Evolutionary conservation across 257 asterid species (phyloP).

Genomic region (Handroanthus guayacan): DNA sequence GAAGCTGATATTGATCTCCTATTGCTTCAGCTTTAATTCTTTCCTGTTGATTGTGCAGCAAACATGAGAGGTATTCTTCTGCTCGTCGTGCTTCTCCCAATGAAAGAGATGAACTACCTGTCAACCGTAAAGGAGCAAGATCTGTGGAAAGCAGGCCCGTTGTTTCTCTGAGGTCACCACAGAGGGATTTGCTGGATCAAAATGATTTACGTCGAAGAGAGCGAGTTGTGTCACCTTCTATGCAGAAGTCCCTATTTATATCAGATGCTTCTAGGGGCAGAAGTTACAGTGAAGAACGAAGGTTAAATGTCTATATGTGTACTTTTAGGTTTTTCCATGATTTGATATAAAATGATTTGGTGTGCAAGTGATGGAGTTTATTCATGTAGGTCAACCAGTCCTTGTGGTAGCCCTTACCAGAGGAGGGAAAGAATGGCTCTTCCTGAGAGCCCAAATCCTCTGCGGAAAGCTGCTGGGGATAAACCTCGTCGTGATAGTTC

Average conservation of each 20-base stretch:
- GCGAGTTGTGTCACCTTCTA: conserved; percentile 45
- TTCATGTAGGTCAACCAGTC: conserved; percentile 59
- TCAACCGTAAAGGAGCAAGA: conserved; percentile 42
- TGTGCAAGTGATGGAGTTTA: conserved; percentile 22
- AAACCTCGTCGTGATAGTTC: conserved; percentile 54
- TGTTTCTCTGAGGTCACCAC: conserved; percentile 68
- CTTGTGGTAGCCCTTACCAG: conserved; percentile 44
- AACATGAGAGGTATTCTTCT: conserved; percentile 59
- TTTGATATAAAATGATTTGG: conserved; percentile 16
- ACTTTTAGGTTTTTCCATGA: conserved; percentile 29
- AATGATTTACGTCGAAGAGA: conserved; percentile 50
- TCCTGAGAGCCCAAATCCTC: conserved; percentile 50
- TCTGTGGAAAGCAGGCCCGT: conserved; percentile 49
- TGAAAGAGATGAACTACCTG: conserved; percentile 43
- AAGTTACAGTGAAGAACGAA: conserved; percentile 52
- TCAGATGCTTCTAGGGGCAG: conserved; percentile 59
- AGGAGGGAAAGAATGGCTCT: conserved; percentile 48
- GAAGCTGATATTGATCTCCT: conserved; percentile 25
- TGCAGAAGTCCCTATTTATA: conserved; percentile 48
- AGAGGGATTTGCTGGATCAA: conserved; percentile 55
- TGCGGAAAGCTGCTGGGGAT: conserved; percentile 43
- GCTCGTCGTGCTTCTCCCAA: conserved; percentile 55
- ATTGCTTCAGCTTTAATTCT: conserved; percentile 13
- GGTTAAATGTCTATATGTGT: conserved; percentile 43
- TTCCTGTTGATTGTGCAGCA: conserved; percentile 43